Base-by-base conservation (phyloP, 75 land plant species). In the Larix kaempferi region DNA sequence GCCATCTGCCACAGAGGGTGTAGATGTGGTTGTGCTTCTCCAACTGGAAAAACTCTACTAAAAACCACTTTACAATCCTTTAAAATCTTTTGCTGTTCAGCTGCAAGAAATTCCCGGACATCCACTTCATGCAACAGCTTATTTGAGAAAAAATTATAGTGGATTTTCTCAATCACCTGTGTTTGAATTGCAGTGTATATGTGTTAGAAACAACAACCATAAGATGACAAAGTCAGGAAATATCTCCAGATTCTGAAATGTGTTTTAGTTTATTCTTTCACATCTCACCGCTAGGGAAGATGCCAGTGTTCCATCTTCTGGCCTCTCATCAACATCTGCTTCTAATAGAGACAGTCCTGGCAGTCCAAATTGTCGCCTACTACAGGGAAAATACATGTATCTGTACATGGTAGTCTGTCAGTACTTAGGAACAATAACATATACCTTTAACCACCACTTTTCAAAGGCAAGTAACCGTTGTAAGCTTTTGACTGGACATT, bases 1-100 rank as follows among this genome's bases (percentile, higher is more conserved):
- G 99, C 99, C 23, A 93, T 84, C 59, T 98, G 91, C 99, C 98
- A 98, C 22, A 98, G 78, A 6, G 98, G 99, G 77, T 98, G 98
- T 6, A 91, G 76, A 73, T 98, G 98, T 39, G 99, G 99, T 67
- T 90, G 90, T 25, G 82, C 84, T 80, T 98, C 99, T 19, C 94
- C 96, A 56, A 96, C 93, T 1, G 99, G 99, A 76, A 95, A 90
- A 25, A 98, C 78, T 78, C 98, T 76, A 78, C 98, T 98, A 73
- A 98, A 98, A 26, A 98, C 80, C 67, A 98, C 83, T 37, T 82
- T 83, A 55, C 99, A 98, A 56, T 98, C 98, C 73, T 76, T 74
- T 23, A 98, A 62, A 61, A 98, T 91, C 57, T 84, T 89, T 37
- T 79, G 87, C 73, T 98, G 96, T 78, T 91, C 98, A 11, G 81